A percentile compares a stretch with the other conserved stretches of the same genome.
Conservation (phyloP, 768 basidiomycete species). For the Clavaria fumosa region DNA sequence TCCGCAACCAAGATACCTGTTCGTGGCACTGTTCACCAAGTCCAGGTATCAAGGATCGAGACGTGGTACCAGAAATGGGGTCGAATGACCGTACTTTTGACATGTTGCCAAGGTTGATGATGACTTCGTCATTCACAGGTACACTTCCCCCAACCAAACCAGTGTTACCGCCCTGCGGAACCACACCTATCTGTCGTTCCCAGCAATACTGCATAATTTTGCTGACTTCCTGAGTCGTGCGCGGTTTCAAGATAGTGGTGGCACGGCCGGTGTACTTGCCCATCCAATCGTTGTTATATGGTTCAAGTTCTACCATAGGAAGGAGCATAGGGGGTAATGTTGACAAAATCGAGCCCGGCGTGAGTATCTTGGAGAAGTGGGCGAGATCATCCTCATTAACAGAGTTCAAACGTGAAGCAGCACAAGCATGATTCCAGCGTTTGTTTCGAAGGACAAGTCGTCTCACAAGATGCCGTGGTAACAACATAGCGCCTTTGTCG, state of each 20-base stretch:
- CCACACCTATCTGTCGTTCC: constrained; percentile 67
- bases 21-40: constrained; percentile 7
- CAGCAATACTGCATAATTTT: constrained; percentile 81
- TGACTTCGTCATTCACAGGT: constrained; percentile 74
- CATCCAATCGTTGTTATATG: constrained; percentile 92
- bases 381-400: constrained; percentile 44
- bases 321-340: constrained; percentile 37
- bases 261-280: constrained; percentile 81
- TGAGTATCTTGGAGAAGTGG: constrained; percentile 52
- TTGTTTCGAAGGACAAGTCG: too few species aligned
- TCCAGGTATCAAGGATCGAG: constrained; percentile 5
- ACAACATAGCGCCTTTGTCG: too few species aligned
- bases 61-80: constrained; percentile 52
- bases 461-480: too few species aligned
- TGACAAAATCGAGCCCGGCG: constrained; percentile 48
- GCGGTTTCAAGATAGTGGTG: constrained; percentile 79
- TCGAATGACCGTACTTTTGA: constrained; percentile 71
- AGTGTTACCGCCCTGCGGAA: constrained; percentile 97
- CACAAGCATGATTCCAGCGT: constrained; percentile 13
- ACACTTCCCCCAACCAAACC: constrained; percentile 94
- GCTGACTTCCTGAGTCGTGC: constrained; percentile 76
- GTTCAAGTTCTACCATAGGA: constrained; percentile 48
- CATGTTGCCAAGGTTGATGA: constrained; percentile 76
- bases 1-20: constrained; percentile 83
- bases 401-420: constrained; percentile 31